Evolutionary conservation across 2,329 filamentous ascomycete genomes (phyloP).

Genomic region (Fusarium sp.): DNA sequence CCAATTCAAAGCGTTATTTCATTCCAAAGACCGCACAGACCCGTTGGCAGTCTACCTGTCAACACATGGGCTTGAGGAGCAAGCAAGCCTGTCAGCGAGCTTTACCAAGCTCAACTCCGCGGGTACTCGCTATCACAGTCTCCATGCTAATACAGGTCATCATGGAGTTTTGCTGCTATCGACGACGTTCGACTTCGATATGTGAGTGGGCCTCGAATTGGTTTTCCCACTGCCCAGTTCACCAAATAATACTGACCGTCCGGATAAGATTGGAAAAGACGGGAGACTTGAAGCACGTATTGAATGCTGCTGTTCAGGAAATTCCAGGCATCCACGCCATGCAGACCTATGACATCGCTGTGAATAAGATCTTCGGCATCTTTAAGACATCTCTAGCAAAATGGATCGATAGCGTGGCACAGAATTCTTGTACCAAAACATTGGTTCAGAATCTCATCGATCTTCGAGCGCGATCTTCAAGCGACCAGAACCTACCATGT

Average conservation of each 20-base stretch:
- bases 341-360: neutral
- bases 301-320: neutral
- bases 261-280: neutral
- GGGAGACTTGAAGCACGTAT: neutral
- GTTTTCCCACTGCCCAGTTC: neutral
- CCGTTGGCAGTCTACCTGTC: neutral
- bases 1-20: no score
- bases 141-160: neutral
- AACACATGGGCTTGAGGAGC: neutral
- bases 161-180: neutral
- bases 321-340: neutral
- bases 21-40: neutral
- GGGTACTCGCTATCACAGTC: neutral
- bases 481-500: neutral
- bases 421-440: neutral
- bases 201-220: neutral
- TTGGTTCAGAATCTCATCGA: neutral
- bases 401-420: neutral
- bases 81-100: no score
- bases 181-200: neutral
- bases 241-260: neutral
- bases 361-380: neutral
- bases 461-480: neutral
- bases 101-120: no score
- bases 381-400: neutral